A percentile compares a stretch with the other conserved stretches of the same genome.
Conservation (phyloP, 805 yeast species). For the Pichia membranifaciens region DNA sequence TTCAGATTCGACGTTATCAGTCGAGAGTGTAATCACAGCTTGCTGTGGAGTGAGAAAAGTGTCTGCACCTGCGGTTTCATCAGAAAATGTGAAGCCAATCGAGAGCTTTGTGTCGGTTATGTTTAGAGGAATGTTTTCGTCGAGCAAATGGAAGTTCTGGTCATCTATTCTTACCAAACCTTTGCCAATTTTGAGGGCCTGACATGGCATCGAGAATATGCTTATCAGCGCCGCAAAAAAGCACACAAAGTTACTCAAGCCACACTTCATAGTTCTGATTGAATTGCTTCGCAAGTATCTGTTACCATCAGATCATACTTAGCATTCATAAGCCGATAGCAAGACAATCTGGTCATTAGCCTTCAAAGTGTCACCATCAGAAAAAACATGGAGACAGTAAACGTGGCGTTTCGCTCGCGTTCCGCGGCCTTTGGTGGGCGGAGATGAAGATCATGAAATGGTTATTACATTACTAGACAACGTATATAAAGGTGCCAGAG, state of each 20-base stretch:
- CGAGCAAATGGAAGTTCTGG: slow-evolving; percentile 8
- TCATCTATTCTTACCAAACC: slow-evolving; percentile 17
- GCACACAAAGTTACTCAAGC: neutral
- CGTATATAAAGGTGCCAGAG: too few relatives aligned
- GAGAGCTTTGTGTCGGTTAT: slow-evolving; percentile 15
- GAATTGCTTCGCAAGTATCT: too few relatives aligned
- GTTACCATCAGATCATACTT: too few relatives aligned
- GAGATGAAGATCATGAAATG: too few relatives aligned
- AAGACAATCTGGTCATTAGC: too few relatives aligned
- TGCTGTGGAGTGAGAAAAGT: slow-evolving; percentile 19
- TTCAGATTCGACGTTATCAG: slow-evolving; percentile 12
- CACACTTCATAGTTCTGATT: neutral
- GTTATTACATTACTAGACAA: too few relatives aligned
- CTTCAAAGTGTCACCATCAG: too few relatives aligned
- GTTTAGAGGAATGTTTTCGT: slow-evolving; percentile 12
- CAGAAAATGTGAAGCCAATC: slow-evolving; percentile 17
- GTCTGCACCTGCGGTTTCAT: slow-evolving; percentile 2
- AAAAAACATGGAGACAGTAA: too few relatives aligned
- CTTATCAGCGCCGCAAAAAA: neutral
- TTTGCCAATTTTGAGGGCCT: slow-evolving; percentile 12
- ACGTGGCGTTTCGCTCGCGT: too few relatives aligned
- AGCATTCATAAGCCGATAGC: too few relatives aligned
- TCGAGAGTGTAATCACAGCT: slow-evolving; percentile 22
- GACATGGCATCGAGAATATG: neutral
- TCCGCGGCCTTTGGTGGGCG: too few relatives aligned